Evolutionary conservation across 148 eudicot species (phyloP).

Genomic region (Chenopodium formosanum): DNA sequence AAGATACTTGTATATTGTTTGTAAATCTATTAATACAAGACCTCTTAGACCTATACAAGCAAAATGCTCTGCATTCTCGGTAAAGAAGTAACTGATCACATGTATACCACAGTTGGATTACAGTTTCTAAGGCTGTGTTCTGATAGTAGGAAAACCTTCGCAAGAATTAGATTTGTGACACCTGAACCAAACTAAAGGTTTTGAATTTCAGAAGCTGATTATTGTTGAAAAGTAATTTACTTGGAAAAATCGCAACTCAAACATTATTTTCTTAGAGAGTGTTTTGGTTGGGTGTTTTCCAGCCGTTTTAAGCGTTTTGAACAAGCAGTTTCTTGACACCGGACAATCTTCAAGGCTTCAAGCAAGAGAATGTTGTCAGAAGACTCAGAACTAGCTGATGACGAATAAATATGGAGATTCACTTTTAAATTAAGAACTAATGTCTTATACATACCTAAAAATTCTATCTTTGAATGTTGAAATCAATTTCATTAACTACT

Average conservation of each 20-base stretch:
- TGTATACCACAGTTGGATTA: no score
- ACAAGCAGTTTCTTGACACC: background rate
- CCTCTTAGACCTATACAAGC: background rate
- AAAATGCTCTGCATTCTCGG: background rate
- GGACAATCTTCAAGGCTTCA: background rate
- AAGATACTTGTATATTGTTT: background rate
- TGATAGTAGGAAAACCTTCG: no score
- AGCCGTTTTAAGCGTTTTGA: background rate
- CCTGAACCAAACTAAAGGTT: background rate
- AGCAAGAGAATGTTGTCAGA: background rate
- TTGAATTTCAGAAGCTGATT: no score
- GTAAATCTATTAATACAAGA: no score
- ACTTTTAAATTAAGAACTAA: background rate
- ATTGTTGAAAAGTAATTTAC: no score
- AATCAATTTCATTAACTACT: background rate
- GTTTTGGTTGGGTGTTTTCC: no score
- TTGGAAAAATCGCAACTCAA: no score
- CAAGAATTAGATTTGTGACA: no score
- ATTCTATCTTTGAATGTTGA: background rate
- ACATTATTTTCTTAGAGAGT: no score
- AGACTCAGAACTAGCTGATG: background rate
- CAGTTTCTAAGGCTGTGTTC: no score
- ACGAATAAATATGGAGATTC: no score
- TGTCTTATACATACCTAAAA: background rate
- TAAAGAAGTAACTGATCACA: background rate